Evolutionary conservation across 257 asterid genomes (phyloP).

Genomic region (Leptodermis oblonga): DNA sequence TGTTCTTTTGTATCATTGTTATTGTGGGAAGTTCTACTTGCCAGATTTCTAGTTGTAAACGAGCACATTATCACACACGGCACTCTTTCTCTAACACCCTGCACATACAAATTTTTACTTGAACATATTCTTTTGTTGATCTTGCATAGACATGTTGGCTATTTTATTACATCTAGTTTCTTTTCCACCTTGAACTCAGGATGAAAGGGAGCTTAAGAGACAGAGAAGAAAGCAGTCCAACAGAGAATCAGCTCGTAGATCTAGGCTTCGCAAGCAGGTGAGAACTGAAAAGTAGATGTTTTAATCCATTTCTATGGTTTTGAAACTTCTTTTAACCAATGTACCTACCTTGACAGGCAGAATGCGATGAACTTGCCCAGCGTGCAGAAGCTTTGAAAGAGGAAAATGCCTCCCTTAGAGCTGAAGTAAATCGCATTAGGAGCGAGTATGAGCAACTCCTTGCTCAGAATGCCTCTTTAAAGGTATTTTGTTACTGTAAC

Average conservation of each 20-base stretch:
- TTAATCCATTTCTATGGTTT: not conserved
- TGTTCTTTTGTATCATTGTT: not conserved
- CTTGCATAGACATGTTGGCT: not conserved
- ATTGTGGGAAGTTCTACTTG: not conserved
- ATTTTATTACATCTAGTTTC: not conserved
- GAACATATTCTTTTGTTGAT: not conserved
- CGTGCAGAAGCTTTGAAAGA: constrained; percentile 73
- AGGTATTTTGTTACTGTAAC: constrained; percentile 46
- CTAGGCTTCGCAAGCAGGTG: constrained; percentile 89
- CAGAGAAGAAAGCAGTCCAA: constrained; percentile 85
- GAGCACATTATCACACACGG: not conserved
- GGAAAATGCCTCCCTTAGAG: constrained; percentile 80
- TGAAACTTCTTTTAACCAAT: constrained; percentile 8
- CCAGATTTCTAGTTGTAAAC: too few relatives aligned
- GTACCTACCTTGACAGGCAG: constrained; percentile 51
- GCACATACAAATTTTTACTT: not conserved
- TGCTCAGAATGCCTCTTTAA: constrained; percentile 75
- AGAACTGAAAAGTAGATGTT: not conserved
- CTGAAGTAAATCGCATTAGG: constrained; percentile 69
- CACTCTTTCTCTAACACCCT: not conserved
- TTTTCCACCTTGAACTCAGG: constrained; percentile 40
- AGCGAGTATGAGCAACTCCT: constrained; percentile 67
- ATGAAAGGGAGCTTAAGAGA: constrained; percentile 81
- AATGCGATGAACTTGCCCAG: constrained; percentile 90
- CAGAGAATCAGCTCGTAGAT: constrained; percentile 85